Base-by-base conservation (phyloP, 306 rosid species). In the Mimosa pudica region DNA sequence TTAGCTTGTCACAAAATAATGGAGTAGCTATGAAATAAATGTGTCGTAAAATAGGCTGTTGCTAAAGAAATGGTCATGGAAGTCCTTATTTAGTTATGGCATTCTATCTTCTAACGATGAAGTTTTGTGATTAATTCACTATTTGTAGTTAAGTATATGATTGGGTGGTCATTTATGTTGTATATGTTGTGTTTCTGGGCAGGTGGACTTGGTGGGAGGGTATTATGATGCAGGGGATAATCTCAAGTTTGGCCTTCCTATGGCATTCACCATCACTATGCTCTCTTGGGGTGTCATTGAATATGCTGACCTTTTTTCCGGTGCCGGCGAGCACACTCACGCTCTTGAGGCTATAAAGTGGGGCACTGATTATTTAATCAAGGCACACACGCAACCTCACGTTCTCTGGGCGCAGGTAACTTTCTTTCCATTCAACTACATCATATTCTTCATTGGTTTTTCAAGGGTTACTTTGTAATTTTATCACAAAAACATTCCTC, bases 151-250 rank as follows among this genome's bases (percentile, higher is more conserved):
- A 38, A 2, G 42, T 38, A 38, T 38, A 38, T 38, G 42, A 20
- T 62, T 52, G 78, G 14, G 13, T 74, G 48, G 7, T 57, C 11
- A 66, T 66, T 66, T 10, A 9, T 24, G 67, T 48, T 42, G 17
- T 24, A 24, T 47, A 3, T 11, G 41, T 62, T 74, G 11, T 60
- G 7, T 62, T 62, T 30, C 24, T 16, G 36, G 41, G 71, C 78
- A 94, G 98, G 97, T 89, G 84, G 97, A 94, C 83, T 88, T 94
- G 87, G 97, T 90, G 17, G 87, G 98, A 86, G 98, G 98, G 10
- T 92, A 94, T 85, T 92, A 94, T 33, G 98, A 94, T 71, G 98
- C 98, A 2, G 98, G 98, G 18, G 98, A 94, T 47, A 90, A 94
- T 44, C 92, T 94, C 8, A 94, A 94, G 80, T 94, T 94, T 69